Evolutionary conservation across 495 filamentous ascomycete genomes (phyloP).

Genomic region (Glutinoglossum americanum): DNA sequence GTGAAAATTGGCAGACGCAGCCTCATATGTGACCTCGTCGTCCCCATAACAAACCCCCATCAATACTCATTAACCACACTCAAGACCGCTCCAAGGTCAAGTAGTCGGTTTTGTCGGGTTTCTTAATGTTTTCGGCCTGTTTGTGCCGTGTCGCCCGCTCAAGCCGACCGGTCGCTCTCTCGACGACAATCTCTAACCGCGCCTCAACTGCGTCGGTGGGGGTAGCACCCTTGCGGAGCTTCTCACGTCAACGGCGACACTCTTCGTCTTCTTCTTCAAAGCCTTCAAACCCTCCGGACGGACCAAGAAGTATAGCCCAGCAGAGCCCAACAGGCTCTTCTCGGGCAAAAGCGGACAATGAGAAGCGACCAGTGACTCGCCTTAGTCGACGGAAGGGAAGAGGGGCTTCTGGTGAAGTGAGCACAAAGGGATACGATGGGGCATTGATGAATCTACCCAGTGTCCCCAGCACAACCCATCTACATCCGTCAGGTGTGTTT

Average conservation of each 20-base stretch:
- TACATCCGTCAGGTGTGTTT: slow-evolving; percentile 45
- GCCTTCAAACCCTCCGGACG: slow-evolving; percentile 5
- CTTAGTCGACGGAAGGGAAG: slow-evolving; percentile 17
- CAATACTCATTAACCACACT: background rate
- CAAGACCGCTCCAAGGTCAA: background rate
- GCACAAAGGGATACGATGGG: slow-evolving; percentile 14
- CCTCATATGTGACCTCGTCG: background rate
- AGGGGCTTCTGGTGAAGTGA: slow-evolving; percentile 9
- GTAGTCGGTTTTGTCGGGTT: background rate
- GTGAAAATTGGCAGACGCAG: background rate
- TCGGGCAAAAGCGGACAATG: background rate
- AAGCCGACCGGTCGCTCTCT: background rate
- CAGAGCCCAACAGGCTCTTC: background rate
- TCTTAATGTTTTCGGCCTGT: background rate
- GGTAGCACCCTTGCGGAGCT: background rate
- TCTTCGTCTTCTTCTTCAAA: slow-evolving; percentile 7
- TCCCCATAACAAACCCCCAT: background rate
- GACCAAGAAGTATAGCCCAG: slow-evolving; percentile 1
- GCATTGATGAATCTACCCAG: slow-evolving; percentile 44
- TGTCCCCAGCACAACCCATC: slow-evolving; percentile 65
- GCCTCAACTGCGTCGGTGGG: background rate
- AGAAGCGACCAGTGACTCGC: slow-evolving; percentile 2
- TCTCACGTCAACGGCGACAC: background rate
- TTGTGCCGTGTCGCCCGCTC: slow-evolving; percentile 1
- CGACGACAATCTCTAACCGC: background rate